Conservation (phyloP, 257 asterid species). For the Cynanchum wilfordii region DNA sequence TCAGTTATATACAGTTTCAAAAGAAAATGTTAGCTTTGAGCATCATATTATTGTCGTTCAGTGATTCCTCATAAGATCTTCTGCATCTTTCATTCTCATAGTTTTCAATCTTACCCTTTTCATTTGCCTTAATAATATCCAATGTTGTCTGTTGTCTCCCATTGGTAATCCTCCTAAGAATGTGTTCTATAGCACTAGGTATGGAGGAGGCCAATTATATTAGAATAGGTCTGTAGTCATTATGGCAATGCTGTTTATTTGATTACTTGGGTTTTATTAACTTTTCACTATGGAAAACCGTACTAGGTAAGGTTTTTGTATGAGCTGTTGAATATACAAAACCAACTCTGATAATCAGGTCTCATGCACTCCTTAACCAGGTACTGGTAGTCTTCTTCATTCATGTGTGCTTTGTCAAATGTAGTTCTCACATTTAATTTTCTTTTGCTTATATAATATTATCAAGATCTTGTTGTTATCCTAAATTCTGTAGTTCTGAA, state of each 20-base stretch:
- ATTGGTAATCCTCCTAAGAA: not conserved
- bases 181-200: not conserved
- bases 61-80: not conserved
- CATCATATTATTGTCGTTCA: not conserved
- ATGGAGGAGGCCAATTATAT: not conserved
- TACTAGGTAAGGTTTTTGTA: not conserved
- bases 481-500: not conserved
- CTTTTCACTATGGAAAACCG: no score
- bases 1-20: slow-evolving; percentile 41
- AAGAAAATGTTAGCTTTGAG: not conserved
- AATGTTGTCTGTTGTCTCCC: not conserved
- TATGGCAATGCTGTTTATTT: not conserved
- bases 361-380: not conserved
- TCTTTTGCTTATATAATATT: not conserved
- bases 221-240: not conserved
- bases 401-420: not conserved
- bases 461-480: no score
- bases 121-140: not conserved
- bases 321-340: not conserved
- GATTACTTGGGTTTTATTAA: not conserved
- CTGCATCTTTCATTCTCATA: not conserved
- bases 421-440: not conserved
- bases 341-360: no score
- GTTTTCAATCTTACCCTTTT: not conserved
- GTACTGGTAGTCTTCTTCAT: not conserved